Evolutionary conservation across 2,329 filamentous ascomycete species (phyloP).

Genomic region (Aspergillus sp.): DNA sequence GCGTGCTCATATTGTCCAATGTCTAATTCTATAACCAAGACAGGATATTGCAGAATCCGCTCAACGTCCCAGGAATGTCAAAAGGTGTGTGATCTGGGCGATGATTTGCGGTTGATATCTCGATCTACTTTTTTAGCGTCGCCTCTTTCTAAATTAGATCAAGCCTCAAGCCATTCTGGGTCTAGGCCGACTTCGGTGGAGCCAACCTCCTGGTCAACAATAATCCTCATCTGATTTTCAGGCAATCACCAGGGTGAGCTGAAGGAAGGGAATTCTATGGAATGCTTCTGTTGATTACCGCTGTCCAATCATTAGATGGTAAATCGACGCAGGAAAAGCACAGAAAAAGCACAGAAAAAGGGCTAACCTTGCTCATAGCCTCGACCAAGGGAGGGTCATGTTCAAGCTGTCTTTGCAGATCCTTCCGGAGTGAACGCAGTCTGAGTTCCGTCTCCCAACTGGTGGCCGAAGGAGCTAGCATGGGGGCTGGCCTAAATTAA

Average conservation of each 20-base stretch:
- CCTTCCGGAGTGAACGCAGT: background rate
- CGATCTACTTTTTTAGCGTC: constrained; percentile 15
- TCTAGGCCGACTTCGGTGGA: constrained; percentile 2
- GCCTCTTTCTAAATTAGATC: constrained; percentile 8
- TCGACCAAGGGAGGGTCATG: constrained; percentile 2
- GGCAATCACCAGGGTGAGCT: background rate
- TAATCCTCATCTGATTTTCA: constrained; percentile 1
- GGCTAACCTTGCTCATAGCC: constrained; percentile 1
- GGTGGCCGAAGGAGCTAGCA: constrained; percentile 12
- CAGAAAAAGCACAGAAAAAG: background rate
- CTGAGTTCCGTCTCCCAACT: background rate
- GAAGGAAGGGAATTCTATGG: background rate
- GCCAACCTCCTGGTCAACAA: no score
- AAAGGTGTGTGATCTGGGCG: background rate
- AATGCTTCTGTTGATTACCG: background rate
- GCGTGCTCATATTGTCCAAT: constrained; percentile 14
- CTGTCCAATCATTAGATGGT: background rate
- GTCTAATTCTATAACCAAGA: background rate
- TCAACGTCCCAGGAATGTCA: constrained; percentile 7
- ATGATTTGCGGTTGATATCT: constrained; percentile 14
- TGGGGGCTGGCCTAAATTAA: constrained; percentile 6
- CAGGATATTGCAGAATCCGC: constrained; percentile 1
- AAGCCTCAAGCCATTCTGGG: constrained; percentile 7
- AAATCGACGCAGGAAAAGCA: background rate
- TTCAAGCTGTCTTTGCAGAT: background rate